A percentile compares a stretch with the other conserved stretches of the same genome.
phyloP scores from a whole-genome alignment of 1,284 basidiomycete genomes.

The Trichosporon sp. region DNA sequence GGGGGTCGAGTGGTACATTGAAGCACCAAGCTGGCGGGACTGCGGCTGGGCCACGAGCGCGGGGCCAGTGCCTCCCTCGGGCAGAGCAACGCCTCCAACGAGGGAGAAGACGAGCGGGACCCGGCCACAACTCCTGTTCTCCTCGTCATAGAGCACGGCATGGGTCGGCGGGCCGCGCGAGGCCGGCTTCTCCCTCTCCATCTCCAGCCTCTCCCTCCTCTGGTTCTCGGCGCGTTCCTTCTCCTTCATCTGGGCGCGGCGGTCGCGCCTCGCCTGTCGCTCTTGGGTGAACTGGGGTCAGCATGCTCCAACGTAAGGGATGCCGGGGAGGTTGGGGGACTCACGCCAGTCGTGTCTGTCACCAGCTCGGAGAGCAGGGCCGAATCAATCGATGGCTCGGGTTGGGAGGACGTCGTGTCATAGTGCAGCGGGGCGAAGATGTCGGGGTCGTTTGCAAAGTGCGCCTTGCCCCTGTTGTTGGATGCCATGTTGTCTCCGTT shows the following conservation, averaged over 20 bases:
- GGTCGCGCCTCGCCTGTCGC: not conserved
- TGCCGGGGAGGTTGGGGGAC: not conserved
- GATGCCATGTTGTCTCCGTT: not conserved
- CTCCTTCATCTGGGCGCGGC: not conserved
- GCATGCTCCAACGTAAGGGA: not conserved
- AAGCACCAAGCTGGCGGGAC: not conserved
- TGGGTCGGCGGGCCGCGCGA: not conserved
- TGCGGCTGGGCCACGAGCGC: not conserved
- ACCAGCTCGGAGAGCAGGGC: not conserved
- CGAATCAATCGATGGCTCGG: not conserved
- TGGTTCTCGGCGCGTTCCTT: not conserved
- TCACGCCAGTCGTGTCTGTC: not conserved
- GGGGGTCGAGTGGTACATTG: too few species aligned
- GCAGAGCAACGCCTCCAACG: not conserved
- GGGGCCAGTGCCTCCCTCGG: not conserved
- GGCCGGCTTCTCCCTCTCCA: too few species aligned
- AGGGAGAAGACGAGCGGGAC: not conserved
- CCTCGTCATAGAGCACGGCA: not conserved
- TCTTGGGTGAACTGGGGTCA: not conserved
- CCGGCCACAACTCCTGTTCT: not conserved
- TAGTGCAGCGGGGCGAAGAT: not conserved
- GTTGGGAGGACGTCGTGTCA: not conserved
- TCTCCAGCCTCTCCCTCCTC: too few species aligned
- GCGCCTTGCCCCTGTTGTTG: not conserved
- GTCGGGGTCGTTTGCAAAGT: not conserved